phyloP scores from a whole-genome alignment of 2,329 filamentous ascomycete species.

The Diaporthe velutina region DNA sequence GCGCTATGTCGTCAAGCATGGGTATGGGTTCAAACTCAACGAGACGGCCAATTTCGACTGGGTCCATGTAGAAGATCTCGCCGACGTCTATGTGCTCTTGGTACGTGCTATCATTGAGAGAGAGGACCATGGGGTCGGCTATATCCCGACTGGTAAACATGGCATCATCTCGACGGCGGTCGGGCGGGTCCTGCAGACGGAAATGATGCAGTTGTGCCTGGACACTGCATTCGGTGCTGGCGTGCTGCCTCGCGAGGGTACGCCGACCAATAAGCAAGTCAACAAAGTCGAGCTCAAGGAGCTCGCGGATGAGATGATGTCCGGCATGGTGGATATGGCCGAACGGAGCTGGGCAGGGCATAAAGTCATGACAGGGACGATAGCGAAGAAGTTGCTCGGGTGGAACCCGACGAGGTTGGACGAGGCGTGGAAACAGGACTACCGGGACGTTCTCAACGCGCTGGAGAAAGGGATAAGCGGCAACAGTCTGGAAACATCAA shows the following conservation, averaged over 20 bases:
- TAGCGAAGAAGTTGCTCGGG: background rate
- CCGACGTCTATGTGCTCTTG: background rate
- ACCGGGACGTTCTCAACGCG: background rate
- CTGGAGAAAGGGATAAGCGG: background rate
- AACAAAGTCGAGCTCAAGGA: background rate
- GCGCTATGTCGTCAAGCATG: background rate
- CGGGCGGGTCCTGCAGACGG: background rate
- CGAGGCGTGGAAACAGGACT: background rate
- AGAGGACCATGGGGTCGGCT: background rate
- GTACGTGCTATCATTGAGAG: background rate
- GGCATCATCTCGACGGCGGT: background rate
- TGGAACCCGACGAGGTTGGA: background rate
- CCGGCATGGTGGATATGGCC: background rate
- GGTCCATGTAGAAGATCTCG: background rate
- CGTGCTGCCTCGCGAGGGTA: background rate
- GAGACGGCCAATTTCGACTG: background rate
- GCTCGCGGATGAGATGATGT: background rate
- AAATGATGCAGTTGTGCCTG: background rate
- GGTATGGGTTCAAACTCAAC: background rate
- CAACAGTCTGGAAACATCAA: background rate
- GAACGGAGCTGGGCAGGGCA: conserved; percentile 4
- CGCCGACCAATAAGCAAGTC: background rate
- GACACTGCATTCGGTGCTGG: background rate
- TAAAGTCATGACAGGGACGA: background rate
- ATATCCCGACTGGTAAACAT: background rate